phyloP scores from a whole-genome alignment of 2,329 filamentous ascomycete species.

The Fusarium sp. region DNA sequence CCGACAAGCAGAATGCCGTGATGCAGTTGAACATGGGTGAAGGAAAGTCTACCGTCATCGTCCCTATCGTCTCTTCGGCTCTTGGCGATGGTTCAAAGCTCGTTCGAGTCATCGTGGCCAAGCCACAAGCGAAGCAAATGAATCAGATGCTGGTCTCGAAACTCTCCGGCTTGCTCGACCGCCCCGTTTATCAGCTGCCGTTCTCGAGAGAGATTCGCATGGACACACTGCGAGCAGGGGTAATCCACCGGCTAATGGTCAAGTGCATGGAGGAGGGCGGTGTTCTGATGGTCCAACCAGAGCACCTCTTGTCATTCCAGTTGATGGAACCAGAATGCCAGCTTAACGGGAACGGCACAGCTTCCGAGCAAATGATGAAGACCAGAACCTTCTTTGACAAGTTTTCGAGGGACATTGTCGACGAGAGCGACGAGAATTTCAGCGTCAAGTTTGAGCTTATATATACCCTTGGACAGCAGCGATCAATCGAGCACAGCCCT shows the following conservation, averaged over 20 bases:
- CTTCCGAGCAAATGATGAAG: constrained; percentile 52
- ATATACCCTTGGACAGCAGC: constrained; percentile 70
- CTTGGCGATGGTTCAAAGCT: constrained; percentile 64
- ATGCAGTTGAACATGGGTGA: constrained; percentile 80
- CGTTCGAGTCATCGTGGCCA: constrained; percentile 70
- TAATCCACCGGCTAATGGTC: constrained; percentile 54
- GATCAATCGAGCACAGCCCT: constrained; percentile 62
- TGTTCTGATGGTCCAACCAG: constrained; percentile 71
- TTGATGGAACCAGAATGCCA: constrained; percentile 68
- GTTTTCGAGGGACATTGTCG: constrained; percentile 66
- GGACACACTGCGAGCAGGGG: constrained; percentile 38
- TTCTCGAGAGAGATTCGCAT: constrained; percentile 65
- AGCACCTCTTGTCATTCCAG: constrained; percentile 73
- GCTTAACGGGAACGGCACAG: constrained; percentile 38
- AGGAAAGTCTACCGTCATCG: constrained; percentile 77
- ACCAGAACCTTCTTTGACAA: constrained; percentile 59
- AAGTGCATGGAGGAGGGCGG: constrained; percentile 64
- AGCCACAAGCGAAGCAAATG: constrained; percentile 72
- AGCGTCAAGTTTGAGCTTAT: constrained; percentile 71
- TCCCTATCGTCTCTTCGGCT: constrained; percentile 69
- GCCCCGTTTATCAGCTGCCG: constrained; percentile 67
- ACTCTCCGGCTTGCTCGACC: constrained; percentile 66
- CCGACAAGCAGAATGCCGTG: constrained; percentile 58
- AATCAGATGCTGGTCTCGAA: constrained; percentile 47
- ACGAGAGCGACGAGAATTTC: constrained; percentile 75